A percentile compares a stretch with the other conserved stretches of the same genome.
Evolutionary conservation across 73 alveolate species (phyloP).

Genomic region (Blepharisma japonicum): DNA sequence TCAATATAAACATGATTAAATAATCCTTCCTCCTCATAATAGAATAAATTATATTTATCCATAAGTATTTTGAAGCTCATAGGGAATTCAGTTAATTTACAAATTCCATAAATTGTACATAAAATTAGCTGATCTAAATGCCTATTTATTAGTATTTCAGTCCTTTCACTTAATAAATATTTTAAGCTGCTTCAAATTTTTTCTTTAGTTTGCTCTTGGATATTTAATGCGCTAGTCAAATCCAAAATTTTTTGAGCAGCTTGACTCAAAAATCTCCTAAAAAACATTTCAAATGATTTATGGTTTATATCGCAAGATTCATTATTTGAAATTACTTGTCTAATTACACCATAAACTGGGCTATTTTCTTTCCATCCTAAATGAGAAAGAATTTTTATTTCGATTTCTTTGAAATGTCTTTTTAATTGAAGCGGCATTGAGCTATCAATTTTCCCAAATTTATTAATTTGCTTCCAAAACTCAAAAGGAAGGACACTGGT

Average conservation of each 20-base stretch:
- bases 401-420: constrained; percentile 1
- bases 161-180: constrained; percentile 37
- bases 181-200: constrained; percentile 52
- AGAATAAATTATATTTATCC: background rate
- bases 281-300: constrained; percentile 37
- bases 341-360: background rate
- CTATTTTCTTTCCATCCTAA: constrained; percentile 16
- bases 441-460: background rate
- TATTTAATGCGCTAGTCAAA: constrained; percentile 22
- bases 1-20: background rate
- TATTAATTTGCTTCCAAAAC: background rate
- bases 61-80: background rate
- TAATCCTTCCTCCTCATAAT: background rate
- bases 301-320: background rate
- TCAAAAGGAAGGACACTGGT: background rate
- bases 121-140: constrained; percentile 56
- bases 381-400: background rate
- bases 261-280: constrained; percentile 50
- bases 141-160: constrained; percentile 44
- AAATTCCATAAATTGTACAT: constrained; percentile 62
- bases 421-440: background rate
- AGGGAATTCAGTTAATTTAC: constrained; percentile 34
- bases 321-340: background rate
- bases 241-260: constrained; percentile 50
- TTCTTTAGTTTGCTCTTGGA: constrained; percentile 45